Base-by-base conservation (phyloP, 176 grass and related monocot species). In the Paspalum notatum region DNA sequence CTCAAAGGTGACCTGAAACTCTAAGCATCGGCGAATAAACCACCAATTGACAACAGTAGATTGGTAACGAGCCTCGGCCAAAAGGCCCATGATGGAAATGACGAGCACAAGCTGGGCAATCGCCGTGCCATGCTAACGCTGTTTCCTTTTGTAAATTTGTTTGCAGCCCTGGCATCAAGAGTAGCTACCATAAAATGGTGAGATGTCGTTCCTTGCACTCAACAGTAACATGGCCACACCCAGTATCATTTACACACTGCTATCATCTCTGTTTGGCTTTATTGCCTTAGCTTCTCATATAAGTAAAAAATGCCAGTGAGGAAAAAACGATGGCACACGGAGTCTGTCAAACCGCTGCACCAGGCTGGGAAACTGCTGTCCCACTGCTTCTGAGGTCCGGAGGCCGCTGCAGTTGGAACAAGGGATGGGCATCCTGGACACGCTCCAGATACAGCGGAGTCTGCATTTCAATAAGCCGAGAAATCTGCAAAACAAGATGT, bases 381-480 rank as follows among this genome's bases (percentile, higher is more conserved):
- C 54, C 62, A 39, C 52, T 18, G 47, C 39, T 57, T 53, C 15
- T 27, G 49, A 62, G 24, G 26, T 4, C 43, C 48, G 65, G 38
- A 61, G 43, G 59, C 56, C 6, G 22, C 24, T 76, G 61, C n/a
- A 59, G 80, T 25, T 24, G 83, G 67, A 85, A 88, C 12, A 80
- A 85, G 15, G 77, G 83, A 69, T 90, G 94, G 17, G 87, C 39
- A 50, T 64, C 32, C 77, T 53, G 65, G 51, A 92, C 91, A 7
- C 85, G 62, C 39, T 92, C 89, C 37, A 94, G 60, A 78, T 92
- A 97, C 13, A 94, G 64, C 1, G 89, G 82, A 18, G 85, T 92
- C 79, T 97, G 94, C 89, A 97, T 97, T 66, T 97, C 91, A 18
- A 94, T 90, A 41, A 97, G 84, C 69, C 94, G 91, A 12, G 91